Evolutionary conservation across 768 basidiomycete species (phyloP).

Genomic region (Termitomyces bulborhizus): DNA sequence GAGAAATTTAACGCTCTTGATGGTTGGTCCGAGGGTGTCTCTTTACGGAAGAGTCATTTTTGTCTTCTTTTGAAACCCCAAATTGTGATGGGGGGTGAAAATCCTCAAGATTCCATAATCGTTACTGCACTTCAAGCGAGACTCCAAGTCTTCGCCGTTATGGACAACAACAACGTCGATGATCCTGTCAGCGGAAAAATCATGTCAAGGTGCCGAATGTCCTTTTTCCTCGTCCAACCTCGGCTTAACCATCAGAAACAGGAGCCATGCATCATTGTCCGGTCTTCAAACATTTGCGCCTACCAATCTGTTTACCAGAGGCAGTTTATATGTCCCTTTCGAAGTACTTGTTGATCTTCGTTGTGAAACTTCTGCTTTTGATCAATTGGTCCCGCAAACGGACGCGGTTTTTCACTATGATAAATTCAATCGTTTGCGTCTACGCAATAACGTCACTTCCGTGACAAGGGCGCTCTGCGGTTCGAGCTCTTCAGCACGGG

Average conservation of each 20-base stretch:
- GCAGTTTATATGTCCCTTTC: conserved; percentile 66
- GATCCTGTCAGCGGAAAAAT: conserved; percentile 84
- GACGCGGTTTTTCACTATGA: conserved; percentile 84
- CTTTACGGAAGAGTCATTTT: conserved; percentile 66
- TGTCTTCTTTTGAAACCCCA: conserved; percentile 91
- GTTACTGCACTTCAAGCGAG: conserved; percentile 80
- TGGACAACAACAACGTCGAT: conserved; percentile 71
- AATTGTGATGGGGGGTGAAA: conserved; percentile 67
- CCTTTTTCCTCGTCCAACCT: neutral
- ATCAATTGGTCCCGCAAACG: conserved; percentile 86
- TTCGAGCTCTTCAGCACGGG: conserved; percentile 23
- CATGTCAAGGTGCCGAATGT: conserved; percentile 64
- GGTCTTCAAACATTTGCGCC: conserved; percentile 90
- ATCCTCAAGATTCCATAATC: conserved; percentile 47
- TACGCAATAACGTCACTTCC: conserved; percentile 66
- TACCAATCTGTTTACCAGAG: conserved; percentile 29
- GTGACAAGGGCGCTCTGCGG: conserved; percentile 31
- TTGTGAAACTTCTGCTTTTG: conserved; percentile 77
- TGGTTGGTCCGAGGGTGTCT: conserved; percentile 70
- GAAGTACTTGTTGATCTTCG: conserved; percentile 85
- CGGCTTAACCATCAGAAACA: conserved; percentile 20
- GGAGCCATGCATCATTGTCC: conserved; percentile 72
- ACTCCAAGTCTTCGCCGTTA: conserved; percentile 70
- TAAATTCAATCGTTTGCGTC: conserved; percentile 88
- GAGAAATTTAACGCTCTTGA: conserved; percentile 50